phyloP scores from a whole-genome alignment of 257 asterid genomes.

The Fraxinus pennsylvanica region DNA sequence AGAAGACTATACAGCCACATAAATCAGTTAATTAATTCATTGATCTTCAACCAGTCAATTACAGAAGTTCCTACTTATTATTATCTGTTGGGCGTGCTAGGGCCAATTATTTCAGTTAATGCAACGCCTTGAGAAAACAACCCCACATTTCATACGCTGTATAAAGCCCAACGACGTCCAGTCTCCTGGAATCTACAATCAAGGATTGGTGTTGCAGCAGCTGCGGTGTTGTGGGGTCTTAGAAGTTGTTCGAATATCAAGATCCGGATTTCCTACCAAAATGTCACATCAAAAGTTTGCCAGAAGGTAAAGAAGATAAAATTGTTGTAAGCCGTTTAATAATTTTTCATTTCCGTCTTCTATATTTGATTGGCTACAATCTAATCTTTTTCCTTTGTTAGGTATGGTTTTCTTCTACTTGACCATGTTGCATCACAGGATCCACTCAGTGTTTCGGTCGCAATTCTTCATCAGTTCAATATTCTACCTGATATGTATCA shows the following conservation, averaged over 20 bases:
- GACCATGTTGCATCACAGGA: constrained; percentile 95
- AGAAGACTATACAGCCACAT: neutral
- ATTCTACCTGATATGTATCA: constrained; percentile 98
- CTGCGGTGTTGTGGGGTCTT: constrained; percentile 94
- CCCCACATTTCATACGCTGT: constrained; percentile 98
- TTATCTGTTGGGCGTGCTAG: constrained; percentile 39
- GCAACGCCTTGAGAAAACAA: constrained; percentile 92
- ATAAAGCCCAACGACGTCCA: constrained; percentile 87
- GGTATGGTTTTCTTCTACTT: constrained; percentile 92
- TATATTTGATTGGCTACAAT: constrained; percentile 14
- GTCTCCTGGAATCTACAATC: constrained; percentile 81
- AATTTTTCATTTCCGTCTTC: neutral
- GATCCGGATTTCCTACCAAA: constrained; percentile 96
- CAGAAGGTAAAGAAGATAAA: constrained; percentile 56
- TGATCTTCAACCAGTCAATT: neutral
- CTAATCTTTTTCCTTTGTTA: constrained; percentile 38
- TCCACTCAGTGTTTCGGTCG: constrained; percentile 95
- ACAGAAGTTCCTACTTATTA: constrained; percentile 6
- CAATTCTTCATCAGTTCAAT: constrained; percentile 94
- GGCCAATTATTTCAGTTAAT: constrained; percentile 86
- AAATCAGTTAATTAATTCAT: neutral
- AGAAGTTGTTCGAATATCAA: constrained; percentile 97
- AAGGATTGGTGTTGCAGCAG: constrained; percentile 86
- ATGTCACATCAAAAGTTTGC: constrained; percentile 96
- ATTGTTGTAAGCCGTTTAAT: neutral